Evolutionary conservation across 2,329 filamentous ascomycete species (phyloP).

Genomic region (Neophaeococcomyces mojaviensis): DNA sequence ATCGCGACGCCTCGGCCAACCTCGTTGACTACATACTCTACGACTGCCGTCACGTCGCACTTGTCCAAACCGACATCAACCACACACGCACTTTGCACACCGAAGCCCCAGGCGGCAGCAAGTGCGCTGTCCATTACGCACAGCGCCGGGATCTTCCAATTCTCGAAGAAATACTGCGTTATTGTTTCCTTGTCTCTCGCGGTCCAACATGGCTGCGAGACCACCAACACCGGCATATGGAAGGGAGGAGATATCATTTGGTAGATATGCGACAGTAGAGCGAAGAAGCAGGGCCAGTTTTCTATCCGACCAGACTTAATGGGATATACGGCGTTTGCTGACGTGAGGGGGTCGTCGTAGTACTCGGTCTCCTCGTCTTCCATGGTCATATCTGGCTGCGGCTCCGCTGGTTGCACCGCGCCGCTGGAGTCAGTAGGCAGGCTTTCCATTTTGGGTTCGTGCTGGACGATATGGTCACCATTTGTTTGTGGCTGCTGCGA

Average conservation of each 20-base stretch:
- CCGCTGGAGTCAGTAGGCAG: constrained; percentile 7
- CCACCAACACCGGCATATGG: constrained; percentile 87
- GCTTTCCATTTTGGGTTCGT: constrained; percentile 3
- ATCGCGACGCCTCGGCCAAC: constrained; percentile 55
- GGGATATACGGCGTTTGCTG: constrained; percentile 85
- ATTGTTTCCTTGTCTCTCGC: constrained; percentile 78
- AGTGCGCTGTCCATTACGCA: constrained; percentile 83
- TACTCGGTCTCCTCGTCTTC: constrained; percentile 51
- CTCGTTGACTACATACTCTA: constrained; percentile 70
- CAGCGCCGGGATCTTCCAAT: constrained; percentile 88
- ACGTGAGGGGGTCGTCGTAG: constrained; percentile 81
- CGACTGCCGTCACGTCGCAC: constrained; percentile 84
- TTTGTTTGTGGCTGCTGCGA: constrained; percentile 7
- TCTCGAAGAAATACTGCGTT: constrained; percentile 93
- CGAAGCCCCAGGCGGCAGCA: constrained; percentile 74
- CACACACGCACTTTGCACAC: constrained; percentile 71
- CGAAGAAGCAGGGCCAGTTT: constrained; percentile 88
- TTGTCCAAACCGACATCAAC: constrained; percentile 89
- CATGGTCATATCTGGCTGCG: constrained; percentile 9
- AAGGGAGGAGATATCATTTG: constrained; percentile 81
- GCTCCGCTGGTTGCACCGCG: constrained; percentile 3
- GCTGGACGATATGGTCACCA: not conserved
- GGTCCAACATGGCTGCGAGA: constrained; percentile 85
- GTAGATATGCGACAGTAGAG: constrained; percentile 87
- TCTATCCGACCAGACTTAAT: constrained; percentile 73